Evolutionary conservation across 345 rosid species (phyloP).

Genomic region (Citrus medica): DNA sequence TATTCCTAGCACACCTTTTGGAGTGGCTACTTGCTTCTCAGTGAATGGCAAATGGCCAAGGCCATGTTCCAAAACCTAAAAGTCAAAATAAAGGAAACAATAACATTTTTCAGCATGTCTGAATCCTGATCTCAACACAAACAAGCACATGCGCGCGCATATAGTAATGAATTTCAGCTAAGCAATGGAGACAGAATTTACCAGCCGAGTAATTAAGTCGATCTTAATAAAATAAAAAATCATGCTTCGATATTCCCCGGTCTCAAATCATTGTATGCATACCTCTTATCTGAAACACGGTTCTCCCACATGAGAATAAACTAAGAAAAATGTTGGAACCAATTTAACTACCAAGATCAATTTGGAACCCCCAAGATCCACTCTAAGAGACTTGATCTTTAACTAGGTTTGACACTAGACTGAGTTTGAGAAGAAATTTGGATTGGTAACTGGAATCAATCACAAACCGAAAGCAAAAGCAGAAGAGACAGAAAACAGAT

Average conservation of each 20-base stretch:
- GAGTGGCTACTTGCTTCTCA: conserved; percentile 90
- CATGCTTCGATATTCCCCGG: conserved; percentile 88
- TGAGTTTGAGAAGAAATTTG: no score
- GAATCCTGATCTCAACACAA: neutral
- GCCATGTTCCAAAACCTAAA: conserved; percentile 96
- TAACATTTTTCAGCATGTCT: conserved; percentile 7
- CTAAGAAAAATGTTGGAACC: neutral
- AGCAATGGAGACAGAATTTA: conserved; percentile 26
- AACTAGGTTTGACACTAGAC: no score
- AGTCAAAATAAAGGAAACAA: conserved; percentile 20
- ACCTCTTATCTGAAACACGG: conserved; percentile 74
- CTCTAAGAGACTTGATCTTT: no score
- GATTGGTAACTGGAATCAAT: no score
- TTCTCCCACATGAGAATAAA: conserved; percentile 21
- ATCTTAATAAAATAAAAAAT: conserved; percentile 95
- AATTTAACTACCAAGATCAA: no score
- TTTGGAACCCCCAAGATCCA: no score
- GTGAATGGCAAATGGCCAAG: conserved; percentile 94
- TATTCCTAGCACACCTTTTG: conserved; percentile 55
- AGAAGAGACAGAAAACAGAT: no score
- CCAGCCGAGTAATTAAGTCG: conserved; percentile 79
- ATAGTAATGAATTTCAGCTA: conserved; percentile 6
- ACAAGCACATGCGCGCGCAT: neutral
- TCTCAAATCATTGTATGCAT: conserved; percentile 98
- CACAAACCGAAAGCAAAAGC: no score